A percentile compares a stretch with the other conserved stretches of the same genome.
These are phyloP conservation scores for Rubus parviflorus DNA, from an alignment of 306 rosid species.

Conservation along the genomic window DNA sequence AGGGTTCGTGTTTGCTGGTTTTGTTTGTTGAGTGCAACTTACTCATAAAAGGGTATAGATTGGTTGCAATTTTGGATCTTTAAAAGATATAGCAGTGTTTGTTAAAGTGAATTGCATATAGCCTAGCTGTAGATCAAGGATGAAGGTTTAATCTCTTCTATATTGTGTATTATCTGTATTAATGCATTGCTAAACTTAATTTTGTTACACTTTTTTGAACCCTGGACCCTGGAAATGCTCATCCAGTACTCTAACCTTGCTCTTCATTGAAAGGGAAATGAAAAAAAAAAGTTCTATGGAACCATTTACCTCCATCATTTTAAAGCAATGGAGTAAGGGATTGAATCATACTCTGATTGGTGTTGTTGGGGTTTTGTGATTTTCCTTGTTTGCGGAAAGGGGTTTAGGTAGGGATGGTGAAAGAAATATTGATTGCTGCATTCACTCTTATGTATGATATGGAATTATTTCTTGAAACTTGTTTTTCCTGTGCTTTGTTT, in stretches of 20 bases:
- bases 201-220: neutral
- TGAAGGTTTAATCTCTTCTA: neutral
- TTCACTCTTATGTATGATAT: neutral
- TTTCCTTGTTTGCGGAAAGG: no score
- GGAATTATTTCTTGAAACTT: neutral
- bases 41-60: neutral
- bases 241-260: neutral
- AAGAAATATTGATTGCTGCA: neutral
- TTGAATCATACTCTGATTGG: neutral
- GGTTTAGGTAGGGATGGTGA: neutral
- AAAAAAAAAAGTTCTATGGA: neutral
- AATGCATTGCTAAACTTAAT: no score
- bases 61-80: neutral
- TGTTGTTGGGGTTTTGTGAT: neutral
- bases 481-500: conserved; percentile 1
- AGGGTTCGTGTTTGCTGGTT: neutral
- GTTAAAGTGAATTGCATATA: no score
- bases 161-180: no score
- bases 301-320: neutral
- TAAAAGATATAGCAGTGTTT: neutral
- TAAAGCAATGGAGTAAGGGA: neutral
- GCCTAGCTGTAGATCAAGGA: neutral
- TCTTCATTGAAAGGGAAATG: neutral
- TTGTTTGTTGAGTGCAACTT: neutral
- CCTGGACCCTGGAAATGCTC: neutral